phyloP scores from a whole-genome alignment of 2,329 filamentous ascomycete genomes.

The Pseudogymnoascus sp. region DNA sequence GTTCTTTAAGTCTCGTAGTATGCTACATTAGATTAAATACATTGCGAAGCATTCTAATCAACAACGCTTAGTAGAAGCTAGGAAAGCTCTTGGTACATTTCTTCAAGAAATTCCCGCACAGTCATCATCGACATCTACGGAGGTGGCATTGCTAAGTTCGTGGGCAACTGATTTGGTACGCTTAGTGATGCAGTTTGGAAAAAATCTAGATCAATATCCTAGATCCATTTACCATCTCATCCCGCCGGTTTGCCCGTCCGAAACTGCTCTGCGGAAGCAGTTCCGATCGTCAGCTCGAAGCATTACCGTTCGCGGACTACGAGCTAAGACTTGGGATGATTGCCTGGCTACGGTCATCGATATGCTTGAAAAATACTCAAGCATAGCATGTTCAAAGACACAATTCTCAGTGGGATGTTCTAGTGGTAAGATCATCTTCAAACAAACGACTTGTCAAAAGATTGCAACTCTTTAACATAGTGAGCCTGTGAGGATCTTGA shows the following conservation, averaged over 20 bases:
- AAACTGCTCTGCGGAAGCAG: background rate
- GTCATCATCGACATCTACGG: background rate
- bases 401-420: background rate
- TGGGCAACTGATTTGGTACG: background rate
- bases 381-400: background rate
- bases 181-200: background rate
- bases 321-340: background rate
- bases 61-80: background rate
- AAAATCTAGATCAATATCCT: background rate
- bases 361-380: background rate
- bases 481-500: background rate
- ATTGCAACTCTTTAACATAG: background rate
- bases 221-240: background rate
- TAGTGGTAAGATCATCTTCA: background rate
- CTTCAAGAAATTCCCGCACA: background rate
- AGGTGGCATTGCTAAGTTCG: background rate
- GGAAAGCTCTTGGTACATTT: background rate
- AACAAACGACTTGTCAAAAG: background rate
- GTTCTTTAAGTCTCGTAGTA: background rate
- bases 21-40: background rate
- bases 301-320: background rate
- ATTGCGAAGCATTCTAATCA: background rate
- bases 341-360: background rate
- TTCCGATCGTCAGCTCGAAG: background rate
- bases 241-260: background rate